Base-by-base conservation (phyloP, 1,284 basidiomycete species). In the Malassezia restricta region DNA sequence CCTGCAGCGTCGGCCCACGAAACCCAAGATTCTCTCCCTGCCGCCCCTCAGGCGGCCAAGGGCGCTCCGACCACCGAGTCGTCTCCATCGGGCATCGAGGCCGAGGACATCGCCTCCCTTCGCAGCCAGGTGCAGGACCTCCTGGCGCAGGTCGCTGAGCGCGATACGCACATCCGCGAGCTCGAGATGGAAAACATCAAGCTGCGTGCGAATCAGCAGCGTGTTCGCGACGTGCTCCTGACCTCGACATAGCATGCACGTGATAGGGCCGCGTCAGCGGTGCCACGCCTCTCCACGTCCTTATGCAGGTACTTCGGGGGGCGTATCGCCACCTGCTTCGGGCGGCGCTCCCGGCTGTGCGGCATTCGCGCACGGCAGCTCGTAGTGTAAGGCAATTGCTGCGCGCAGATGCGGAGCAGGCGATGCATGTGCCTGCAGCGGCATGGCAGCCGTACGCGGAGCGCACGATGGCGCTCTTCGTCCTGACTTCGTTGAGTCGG, bases 141-240 rank as follows among this genome's bases (percentile, higher is more conserved):
- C n/a, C 54, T 57, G 14, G 54, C 56, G 1, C 54, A 61, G 24
- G 45, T 69, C 20, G 56, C 58, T 35, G 58, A 66, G 42, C 38
- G 63, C 5, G 65, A 71, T 48, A 55, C 59, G 6, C 45, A 56
- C 40, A 68, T 71, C 35, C 56, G 68, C 17, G 59, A 63, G 35
- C 53, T 72, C 24, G 68, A 72, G 47, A 72, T 68, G 49, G 69
- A 71, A 33, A 59, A 60, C 56, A 42, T 59, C 31, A 57, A 58
- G 49, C 43, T 54, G 14, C 53, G 53, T 40, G 48, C 48, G 14
- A 55, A 55, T 43, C 47, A 55, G 24, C 39, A 45, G 24, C 53
- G 53, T 20, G 24, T 55, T 12, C 47, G 53, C 43, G 53, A 55
- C 28, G 27, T 49, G 12, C 28, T 54, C 17, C 35, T 55, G 14